Evolutionary conservation across 2,329 filamentous ascomycete species (phyloP), one percentile per base, ranked within the genome.

Genomic region (Geosmithia morbida): DNA sequence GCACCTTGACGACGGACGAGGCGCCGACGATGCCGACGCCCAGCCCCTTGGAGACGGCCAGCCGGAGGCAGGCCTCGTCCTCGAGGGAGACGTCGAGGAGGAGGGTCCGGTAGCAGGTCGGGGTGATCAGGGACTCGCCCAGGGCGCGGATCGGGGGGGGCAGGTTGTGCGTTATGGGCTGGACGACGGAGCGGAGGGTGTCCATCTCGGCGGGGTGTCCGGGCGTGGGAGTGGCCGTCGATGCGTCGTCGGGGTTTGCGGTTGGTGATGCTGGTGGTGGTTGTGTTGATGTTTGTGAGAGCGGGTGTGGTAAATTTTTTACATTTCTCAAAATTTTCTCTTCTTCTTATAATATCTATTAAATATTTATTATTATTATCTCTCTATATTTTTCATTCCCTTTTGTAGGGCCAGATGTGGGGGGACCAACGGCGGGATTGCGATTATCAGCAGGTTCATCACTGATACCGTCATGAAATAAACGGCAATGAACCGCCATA

Each of bases 1-100:
- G 92, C 22, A 98, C 81, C 70, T 98, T 98, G 71, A 98, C 89
- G 57, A 97, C 80, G 48, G 86, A 82, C 26, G 85, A 89, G 47
- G 88, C 87, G 55, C 77, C 83, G 60, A 98, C 88, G 67, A 98
- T 98, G 62, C 82, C 92, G 56, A 97, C 83, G 49, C 92, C 90
- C 16, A 98, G 81, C 2, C 76, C 87, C 70, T 98, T 98, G 59
- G 86, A 94, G 60, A 97, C 77, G 55, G 81, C 89, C 46, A 96
- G 80, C 61, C 92, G 92, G 57, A 95, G 69, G 72, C 92, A 98
- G 50, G 77, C 33, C 33, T 37, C 33, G 59, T 87, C 78, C 52
- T 79, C 76, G 57, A 84, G 72, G 67, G 94, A 84, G 61, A 98
- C 75, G 59, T 96, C 82, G 59, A 92, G 81, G 53, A 98, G 68